Evolutionary conservation across 148 eudicot genomes (phyloP).

Genomic region (Vaccinium vitisidaea): DNA sequence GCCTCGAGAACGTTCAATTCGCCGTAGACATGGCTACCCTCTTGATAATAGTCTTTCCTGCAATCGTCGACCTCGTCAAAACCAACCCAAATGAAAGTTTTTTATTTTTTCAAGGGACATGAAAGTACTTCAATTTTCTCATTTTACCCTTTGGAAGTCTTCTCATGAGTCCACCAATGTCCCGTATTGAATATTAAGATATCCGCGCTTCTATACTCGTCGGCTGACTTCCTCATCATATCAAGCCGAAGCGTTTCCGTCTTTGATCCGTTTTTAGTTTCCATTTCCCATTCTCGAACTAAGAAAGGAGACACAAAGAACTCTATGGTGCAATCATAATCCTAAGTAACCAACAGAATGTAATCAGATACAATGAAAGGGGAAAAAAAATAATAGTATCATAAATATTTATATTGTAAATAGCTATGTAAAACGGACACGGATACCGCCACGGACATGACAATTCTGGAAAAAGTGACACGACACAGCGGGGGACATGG

Average conservation of each 20-base stretch:
- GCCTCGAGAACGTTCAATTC: slow-evolving; percentile 77
- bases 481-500: no score
- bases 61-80: neutral
- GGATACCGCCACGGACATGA: no score
- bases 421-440: no score
- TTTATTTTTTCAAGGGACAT: no score
- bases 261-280: slow-evolving; percentile 47
- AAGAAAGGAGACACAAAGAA: slow-evolving; percentile 91
- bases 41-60: slow-evolving; percentile 89
- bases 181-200: slow-evolving; percentile 83
- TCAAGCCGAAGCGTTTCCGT: slow-evolving; percentile 94
- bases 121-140: no score
- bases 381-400: neutral
- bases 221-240: slow-evolving; percentile 46
- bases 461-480: no score
- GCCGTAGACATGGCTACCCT: slow-evolving; percentile 79
- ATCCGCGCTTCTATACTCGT: slow-evolving; percentile 65
- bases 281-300: slow-evolving; percentile 76
- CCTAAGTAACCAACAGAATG: slow-evolving; percentile 34
- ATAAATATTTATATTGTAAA: neutral
- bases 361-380: no score
- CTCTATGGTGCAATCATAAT: slow-evolving; percentile 72
- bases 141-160: slow-evolving; percentile 76
- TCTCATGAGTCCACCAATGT: slow-evolving; percentile 99
- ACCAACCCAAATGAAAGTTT: no score